Evolutionary conservation across 257 asterid species (phyloP).

Genomic region (Buddleja alternifolia): DNA sequence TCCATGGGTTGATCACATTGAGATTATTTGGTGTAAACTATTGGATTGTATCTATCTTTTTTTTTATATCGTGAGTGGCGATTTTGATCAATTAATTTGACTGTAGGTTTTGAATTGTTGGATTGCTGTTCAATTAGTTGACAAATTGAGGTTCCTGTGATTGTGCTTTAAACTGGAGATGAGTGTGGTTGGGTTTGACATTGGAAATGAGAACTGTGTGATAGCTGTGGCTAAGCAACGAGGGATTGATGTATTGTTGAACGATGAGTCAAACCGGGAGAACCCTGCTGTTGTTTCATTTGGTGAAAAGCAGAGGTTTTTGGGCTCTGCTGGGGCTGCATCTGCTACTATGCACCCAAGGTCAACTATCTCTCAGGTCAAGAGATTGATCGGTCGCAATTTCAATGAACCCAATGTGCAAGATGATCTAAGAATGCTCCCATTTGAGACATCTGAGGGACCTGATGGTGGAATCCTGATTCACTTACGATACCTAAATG

Average conservation of each 20-base stretch:
- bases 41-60: not conserved
- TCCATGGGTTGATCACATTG: conserved; percentile 16
- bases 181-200: conserved; percentile 90
- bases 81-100: not conserved
- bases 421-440: conserved; percentile 68
- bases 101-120: conserved; percentile 28
- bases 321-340: conserved; percentile 92
- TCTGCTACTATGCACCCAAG: conserved; percentile 89
- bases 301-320: conserved; percentile 92
- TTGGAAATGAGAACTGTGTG: conserved; percentile 95
- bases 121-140: conserved; percentile 22
- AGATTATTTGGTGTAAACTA: conserved; percentile 12
- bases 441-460: conserved; percentile 78
- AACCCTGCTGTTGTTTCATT: conserved; percentile 88
- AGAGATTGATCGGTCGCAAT: conserved; percentile 80
- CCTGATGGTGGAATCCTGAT: conserved; percentile 80
- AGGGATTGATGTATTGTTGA: conserved; percentile 84
- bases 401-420: conserved; percentile 67
- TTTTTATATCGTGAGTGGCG: conserved; percentile 9
- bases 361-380: conserved; percentile 90
- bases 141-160: conserved; percentile 26
- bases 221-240: conserved; percentile 83
- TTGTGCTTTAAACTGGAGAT: conserved; percentile 45
- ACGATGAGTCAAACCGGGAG: conserved; percentile 90
- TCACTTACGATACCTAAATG: conserved; percentile 65